Conservation (phyloP, 306 rosid species). For the Glycine tomentella region DNA sequence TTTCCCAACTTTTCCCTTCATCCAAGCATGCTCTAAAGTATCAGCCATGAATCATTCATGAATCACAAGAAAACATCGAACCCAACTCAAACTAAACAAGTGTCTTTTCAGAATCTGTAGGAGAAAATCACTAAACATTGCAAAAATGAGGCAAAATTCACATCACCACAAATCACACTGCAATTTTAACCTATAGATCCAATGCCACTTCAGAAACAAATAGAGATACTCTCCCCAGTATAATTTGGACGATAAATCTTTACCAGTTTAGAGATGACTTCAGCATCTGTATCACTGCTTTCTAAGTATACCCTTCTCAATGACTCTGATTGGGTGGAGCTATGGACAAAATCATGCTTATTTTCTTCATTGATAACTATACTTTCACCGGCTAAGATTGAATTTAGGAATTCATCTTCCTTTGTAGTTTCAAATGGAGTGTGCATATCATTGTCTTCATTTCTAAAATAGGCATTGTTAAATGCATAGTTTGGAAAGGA, state of each 20-base stretch:
- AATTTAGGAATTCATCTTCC: background rate
- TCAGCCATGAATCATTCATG: background rate
- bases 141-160: slow-evolving; percentile 25
- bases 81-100: slow-evolving; percentile 7
- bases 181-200: slow-evolving; percentile 20
- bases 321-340: slow-evolving; percentile 3
- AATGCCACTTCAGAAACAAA: slow-evolving; percentile 17
- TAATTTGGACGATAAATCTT: slow-evolving; percentile 10
- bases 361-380: background rate
- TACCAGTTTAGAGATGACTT: slow-evolving; percentile 53
- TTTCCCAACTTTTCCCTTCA: slow-evolving; percentile 4
- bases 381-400: background rate
- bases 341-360: background rate
- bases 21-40: background rate
- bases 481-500: background rate
- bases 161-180: slow-evolving; percentile 22
- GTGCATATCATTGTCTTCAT: background rate
- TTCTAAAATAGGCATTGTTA: background rate
- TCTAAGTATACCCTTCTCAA: slow-evolving; percentile 8
- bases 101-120: background rate
- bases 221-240: slow-evolving; percentile 34
- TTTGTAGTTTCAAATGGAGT: background rate
- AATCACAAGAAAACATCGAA: slow-evolving; percentile 34
- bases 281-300: slow-evolving; percentile 53
- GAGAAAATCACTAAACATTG: slow-evolving; percentile 37